A percentile compares a stretch with the other conserved stretches of the same genome.
Conservation (phyloP, 1,284 basidiomycete genomes). For the Agaricales sp. region DNA sequence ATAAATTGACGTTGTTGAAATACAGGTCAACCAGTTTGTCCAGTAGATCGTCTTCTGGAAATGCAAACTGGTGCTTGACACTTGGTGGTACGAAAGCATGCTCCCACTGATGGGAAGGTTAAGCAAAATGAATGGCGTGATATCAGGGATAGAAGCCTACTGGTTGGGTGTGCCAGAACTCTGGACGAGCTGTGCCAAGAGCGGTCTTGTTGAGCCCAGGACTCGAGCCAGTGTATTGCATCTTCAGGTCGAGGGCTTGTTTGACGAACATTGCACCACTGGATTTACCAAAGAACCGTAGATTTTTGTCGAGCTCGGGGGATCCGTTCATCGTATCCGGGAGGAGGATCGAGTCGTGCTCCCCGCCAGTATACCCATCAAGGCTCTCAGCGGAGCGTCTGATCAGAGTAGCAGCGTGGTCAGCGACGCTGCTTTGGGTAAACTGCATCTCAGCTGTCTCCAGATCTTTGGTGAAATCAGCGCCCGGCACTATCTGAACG, state of each 20-base stretch:
- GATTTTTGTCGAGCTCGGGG: conserved; percentile 10
- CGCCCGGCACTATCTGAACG: conserved; percentile 35
- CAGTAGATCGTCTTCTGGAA: conserved; percentile 57
- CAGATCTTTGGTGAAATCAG: conserved; percentile 38
- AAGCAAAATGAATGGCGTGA: not conserved
- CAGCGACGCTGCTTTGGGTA: not conserved
- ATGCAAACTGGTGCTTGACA: conserved; percentile 26
- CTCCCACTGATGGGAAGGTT: conserved; percentile 28
- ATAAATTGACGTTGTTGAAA: conserved; percentile 54
- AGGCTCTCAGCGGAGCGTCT: not conserved
- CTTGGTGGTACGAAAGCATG: conserved; percentile 15
- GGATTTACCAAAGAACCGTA: conserved; percentile 63
- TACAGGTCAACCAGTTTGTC: conserved; percentile 54
- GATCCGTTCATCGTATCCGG: not conserved
- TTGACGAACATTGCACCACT: conserved; percentile 59
- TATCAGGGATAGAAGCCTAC: conserved; percentile 27
- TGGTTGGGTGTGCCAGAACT: conserved; percentile 28
- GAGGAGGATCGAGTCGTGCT: not conserved
- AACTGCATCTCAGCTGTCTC: conserved; percentile 18
- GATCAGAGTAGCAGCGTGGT: not conserved
- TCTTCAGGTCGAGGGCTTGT: conserved; percentile 58
- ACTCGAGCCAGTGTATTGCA: conserved; percentile 35
- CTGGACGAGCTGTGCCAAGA: conserved; percentile 20
- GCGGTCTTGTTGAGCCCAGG: conserved; percentile 10
- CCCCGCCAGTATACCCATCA: not conserved